These are phyloP conservation scores for Tephrocybe sp. DNA, from an alignment of 768 basidiomycete genomes.

Conservation along the genomic window DNA sequence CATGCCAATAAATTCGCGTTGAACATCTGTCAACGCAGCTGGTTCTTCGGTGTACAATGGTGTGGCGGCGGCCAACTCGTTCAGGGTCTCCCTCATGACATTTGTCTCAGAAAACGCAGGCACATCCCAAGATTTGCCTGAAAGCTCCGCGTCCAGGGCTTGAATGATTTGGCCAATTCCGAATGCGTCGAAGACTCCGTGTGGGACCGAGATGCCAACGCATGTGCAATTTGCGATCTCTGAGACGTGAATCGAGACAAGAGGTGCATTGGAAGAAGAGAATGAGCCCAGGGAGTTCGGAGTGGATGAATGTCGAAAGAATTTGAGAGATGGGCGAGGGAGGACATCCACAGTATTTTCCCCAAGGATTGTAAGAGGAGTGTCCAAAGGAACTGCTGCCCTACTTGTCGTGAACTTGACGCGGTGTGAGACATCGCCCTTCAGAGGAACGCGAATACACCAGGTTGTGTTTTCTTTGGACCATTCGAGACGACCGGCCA, in stretches of 20 bases:
- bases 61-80: neutral
- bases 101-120: neutral
- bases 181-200: conserved; percentile 9
- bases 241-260: conserved; percentile 7
- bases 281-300: neutral
- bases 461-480: conserved; percentile 2
- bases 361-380: neutral
- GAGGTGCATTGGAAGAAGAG: conserved; percentile 1
- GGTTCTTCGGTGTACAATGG: neutral
- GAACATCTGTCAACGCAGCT: neutral
- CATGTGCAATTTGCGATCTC: conserved; percentile 3
- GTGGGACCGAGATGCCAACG: conserved; percentile 4
- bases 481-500: conserved; percentile 10
- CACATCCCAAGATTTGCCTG: neutral
- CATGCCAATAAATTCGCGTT: neutral
- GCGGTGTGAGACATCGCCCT: neutral
- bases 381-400: conserved; percentile 1
- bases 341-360: neutral
- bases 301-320: conserved; percentile 4
- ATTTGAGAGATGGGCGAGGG: neutral
- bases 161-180: conserved; percentile 5
- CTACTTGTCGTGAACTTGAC: conserved; percentile 1
- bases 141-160: conserved; percentile 1
- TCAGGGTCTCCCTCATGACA: conserved; percentile 1
- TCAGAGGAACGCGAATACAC: conserved; percentile 4